A percentile compares a stretch with the other conserved stretches of the same genome.
These are phyloP conservation scores for Fusarium sp. DNA, from an alignment of 2,329 filamentous ascomycete species.

Conservation along the genomic window DNA sequence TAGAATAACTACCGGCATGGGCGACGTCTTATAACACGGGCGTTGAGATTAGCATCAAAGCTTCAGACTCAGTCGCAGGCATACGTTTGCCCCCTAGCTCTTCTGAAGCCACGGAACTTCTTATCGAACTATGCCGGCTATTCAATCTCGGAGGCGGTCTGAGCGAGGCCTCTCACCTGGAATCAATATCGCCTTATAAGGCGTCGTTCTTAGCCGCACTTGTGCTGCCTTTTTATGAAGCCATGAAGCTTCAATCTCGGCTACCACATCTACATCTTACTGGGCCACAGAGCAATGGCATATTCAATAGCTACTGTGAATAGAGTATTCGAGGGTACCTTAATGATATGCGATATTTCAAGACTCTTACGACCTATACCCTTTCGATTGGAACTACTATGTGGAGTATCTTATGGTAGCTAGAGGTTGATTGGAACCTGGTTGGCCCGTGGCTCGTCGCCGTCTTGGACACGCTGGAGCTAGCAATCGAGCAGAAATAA, in stretches of 20 bases:
- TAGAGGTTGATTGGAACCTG: constrained; percentile 4
- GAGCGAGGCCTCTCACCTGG: too few species aligned
- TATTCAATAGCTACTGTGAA: too few species aligned
- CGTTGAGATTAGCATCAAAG: background rate
- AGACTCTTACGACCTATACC: too few species aligned
- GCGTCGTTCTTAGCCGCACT: constrained; percentile 16
- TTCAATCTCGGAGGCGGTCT: too few species aligned
- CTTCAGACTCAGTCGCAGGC: background rate
- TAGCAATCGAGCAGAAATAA: background rate
- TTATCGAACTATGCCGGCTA: constrained; percentile 12
- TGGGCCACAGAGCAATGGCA: too few species aligned
- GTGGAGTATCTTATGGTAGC: constrained; percentile 15
- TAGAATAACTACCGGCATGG: background rate
- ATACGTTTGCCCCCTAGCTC: background rate
- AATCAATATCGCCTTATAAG: too few species aligned
- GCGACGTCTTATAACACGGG: background rate
- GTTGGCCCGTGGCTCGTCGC: constrained; percentile 7
- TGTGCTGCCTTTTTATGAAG: too few species aligned
- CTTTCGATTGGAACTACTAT: constrained; percentile 1
- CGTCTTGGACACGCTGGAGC: background rate
- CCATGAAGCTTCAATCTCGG: too few species aligned
- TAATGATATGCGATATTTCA: too few species aligned
- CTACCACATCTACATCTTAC: too few species aligned
- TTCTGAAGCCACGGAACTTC: constrained; percentile 11
- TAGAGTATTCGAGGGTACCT: too few species aligned